These are phyloP conservation scores for Camellia granthamiana DNA, from an alignment of 148 eudicot genomes.

Conservation along the genomic window DNA sequence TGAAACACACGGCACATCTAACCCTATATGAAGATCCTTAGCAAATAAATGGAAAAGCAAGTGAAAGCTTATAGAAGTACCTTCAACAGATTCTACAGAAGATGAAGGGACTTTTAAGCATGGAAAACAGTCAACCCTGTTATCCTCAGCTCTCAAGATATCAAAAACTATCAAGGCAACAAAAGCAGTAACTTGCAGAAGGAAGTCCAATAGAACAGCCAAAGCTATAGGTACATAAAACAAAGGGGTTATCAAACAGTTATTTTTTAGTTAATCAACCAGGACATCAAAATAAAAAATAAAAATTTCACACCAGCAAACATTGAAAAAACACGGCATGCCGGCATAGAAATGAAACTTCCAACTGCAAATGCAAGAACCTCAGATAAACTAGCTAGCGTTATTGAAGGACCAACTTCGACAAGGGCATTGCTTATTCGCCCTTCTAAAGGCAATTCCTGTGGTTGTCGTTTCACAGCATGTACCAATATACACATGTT, in stretches of 20 bases:
- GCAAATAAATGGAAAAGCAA: background rate
- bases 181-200: constrained; percentile 97
- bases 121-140: constrained; percentile 92
- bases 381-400: constrained; percentile 96
- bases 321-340: constrained; percentile 97
- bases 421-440: constrained; percentile 91
- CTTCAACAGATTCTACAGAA: constrained; percentile 45
- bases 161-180: constrained; percentile 91
- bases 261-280: background rate
- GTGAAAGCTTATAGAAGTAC: constrained; percentile 27
- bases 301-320: constrained; percentile 71
- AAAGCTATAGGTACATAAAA: constrained; percentile 47
- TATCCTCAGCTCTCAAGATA: constrained; percentile 81
- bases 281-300: background rate
- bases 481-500: constrained; percentile 98
- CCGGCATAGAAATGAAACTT: constrained; percentile 97
- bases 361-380: constrained; percentile 99
- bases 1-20: background rate
- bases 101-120: constrained; percentile 59
- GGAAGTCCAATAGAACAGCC: constrained; percentile 94
- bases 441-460: constrained; percentile 76
- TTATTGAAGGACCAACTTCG: constrained; percentile 98
- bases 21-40: background rate
- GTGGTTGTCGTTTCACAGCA: constrained; percentile 87
- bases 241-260: constrained; percentile 14